A percentile compares a stretch with the other conserved stretches of the same genome.
These are phyloP conservation scores for Ophiognomonia clavigignenti-juglandacearum DNA, from an alignment of 2,329 filamentous ascomycete species.

Conservation along the genomic window DNA sequence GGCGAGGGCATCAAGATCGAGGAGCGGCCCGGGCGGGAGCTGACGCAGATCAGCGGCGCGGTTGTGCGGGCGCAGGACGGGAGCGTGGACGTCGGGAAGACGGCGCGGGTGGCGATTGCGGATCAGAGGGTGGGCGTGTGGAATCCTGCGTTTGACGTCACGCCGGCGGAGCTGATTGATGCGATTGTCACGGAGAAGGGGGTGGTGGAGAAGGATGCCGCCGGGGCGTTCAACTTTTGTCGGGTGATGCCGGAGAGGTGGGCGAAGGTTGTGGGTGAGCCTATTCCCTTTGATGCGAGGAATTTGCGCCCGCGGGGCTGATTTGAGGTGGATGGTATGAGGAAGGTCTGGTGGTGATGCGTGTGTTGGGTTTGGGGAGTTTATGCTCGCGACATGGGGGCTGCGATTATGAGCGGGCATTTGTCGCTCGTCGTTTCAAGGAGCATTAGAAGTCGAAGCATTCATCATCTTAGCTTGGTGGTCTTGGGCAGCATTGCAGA, in stretches of 20 bases:
- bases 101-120: conserved; percentile 74
- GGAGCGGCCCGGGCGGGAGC: conserved; percentile 73
- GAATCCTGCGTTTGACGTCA: conserved; percentile 98
- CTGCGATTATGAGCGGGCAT: no score
- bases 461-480: no score
- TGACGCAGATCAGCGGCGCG: conserved; percentile 80
- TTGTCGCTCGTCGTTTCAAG: no score
- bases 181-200: conserved; percentile 91
- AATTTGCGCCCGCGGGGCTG: no score
- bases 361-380: no score
- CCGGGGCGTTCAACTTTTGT: conserved; percentile 65
- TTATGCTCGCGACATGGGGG: no score
- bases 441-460: no score
- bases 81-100: conserved; percentile 55
- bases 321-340: no score
- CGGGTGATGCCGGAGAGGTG: conserved; percentile 53
- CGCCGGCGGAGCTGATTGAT: conserved; percentile 82
- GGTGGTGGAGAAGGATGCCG: conserved; percentile 69
- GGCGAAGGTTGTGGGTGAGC: conserved; percentile 31
- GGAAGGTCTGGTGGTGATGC: conserved; percentile 1
- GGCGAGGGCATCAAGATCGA: conserved; percentile 86
- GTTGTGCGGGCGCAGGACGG: conserved; percentile 60
- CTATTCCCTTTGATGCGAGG: no score
- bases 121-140: conserved; percentile 77
- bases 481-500: no score